Evolutionary conservation across 345 rosid species (phyloP), one percentile per base, ranked within the genome.

Genomic region (Populus tremula): DNA sequence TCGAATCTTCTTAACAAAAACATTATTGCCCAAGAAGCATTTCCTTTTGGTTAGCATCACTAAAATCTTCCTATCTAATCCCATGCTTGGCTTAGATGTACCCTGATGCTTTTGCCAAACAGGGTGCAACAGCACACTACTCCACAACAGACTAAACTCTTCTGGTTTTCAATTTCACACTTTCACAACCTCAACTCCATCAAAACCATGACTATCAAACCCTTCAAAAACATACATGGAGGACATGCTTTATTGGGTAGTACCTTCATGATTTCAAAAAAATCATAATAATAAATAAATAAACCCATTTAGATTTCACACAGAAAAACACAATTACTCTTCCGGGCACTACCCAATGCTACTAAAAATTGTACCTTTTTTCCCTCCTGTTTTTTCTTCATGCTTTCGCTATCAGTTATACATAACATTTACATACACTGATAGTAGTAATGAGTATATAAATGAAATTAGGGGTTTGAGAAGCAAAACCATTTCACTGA

Each of bases 401-500:
- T 31, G 7, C 18, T 65, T 65, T 36, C 54, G 5, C 16, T 4
- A 14, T 17, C 54, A 49, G 54, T 49, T 16, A 49, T 17, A 49
- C 18, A 49, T 16, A 69, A n/a, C 33, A 23, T 21, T 21, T 23
- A 43, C 16, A 39, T 12, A 38, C 18, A 33, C 0, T 27, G 27
- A 27, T 27, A 23, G 27, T 7, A 66, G 6, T 25, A 49, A 49
- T 5, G n/a, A 59, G 9, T 33, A 4, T 33, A 33, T 33, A 33
- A 33, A 33, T 33, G 36, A 33, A 25, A 12, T 4, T n/a, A 64
- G 17, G 50, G 49, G 74, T 56, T 64, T 9, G 64, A 81, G 84
- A 73, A 50, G 70, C 66, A 64, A 73, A 72, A 81, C 84, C 84
- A 81, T 81, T 73, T 69, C 70, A 25, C 45, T 43, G 56, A 27